A percentile compares a stretch with the other conserved stretches of the same genome.
Conservation (phyloP, 2,329 filamentous ascomycete genomes). For the Tolypocladium guangdongense region DNA sequence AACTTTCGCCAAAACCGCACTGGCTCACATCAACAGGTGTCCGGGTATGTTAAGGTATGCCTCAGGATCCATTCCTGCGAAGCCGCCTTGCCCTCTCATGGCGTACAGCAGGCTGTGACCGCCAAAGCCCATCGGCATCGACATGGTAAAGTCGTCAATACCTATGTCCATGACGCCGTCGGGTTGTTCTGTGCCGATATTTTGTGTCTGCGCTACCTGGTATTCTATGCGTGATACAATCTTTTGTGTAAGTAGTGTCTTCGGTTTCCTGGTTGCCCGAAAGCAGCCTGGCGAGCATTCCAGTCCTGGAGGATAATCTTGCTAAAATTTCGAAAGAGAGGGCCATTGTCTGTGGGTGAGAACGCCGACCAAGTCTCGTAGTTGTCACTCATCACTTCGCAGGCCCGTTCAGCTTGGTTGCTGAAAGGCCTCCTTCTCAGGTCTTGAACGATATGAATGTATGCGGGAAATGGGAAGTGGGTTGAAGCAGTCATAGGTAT, state of each 20-base stretch:
- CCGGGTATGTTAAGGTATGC: background rate
- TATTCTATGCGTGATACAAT: background rate
- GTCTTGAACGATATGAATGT: constrained; percentile 26
- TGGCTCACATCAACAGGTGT: background rate
- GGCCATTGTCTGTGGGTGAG: background rate
- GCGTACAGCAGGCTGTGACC: background rate
- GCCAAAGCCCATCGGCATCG: background rate
- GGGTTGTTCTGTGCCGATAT: background rate
- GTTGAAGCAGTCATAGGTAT: constrained; percentile 25
- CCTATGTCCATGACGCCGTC: background rate
- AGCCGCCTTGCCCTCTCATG: background rate
- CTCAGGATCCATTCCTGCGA: background rate
- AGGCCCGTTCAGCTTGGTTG: constrained; percentile 15
- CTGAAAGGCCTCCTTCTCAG: constrained; percentile 14
- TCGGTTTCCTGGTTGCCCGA: background rate
- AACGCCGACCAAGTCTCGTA: constrained; percentile 10
- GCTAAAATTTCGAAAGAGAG: background rate
- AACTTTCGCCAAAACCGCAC: background rate
- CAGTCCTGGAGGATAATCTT: background rate
- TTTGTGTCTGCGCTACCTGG: background rate
- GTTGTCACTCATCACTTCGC: constrained; percentile 21
- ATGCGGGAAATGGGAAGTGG: constrained; percentile 30
- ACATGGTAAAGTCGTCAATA: background rate
- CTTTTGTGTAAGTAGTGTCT: background rate
- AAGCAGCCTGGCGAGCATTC: background rate